These are phyloP conservation scores for Parastagonospora nodorum DNA, from an alignment of 2,329 filamentous ascomycete genomes.

Conservation along the genomic window DNA sequence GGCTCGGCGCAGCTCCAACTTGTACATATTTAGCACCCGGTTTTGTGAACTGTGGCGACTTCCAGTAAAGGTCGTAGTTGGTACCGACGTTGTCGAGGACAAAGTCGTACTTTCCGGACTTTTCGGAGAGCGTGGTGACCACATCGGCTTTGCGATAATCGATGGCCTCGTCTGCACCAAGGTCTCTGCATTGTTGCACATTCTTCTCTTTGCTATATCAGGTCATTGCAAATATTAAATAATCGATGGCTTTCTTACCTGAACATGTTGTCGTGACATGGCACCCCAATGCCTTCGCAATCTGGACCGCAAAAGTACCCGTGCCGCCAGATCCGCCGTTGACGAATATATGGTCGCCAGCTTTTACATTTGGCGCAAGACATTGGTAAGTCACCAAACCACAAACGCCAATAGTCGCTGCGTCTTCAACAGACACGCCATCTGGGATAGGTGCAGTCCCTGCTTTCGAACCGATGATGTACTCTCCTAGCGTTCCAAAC, in stretches of 20 bases:
- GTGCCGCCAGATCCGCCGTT: conserved; percentile 67
- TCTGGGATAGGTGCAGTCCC: conserved; percentile 23
- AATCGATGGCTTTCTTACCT: conserved; percentile 12
- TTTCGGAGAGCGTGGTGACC: conserved; percentile 50
- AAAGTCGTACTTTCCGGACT: conserved; percentile 55
- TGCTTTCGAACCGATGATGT: conserved; percentile 21
- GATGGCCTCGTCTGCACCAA: conserved; percentile 67
- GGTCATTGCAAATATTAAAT: neutral
- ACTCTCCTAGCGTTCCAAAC: conserved; percentile 25
- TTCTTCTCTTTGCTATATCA: conserved; percentile 50
- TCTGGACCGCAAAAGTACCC: conserved; percentile 65
- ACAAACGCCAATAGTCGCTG: conserved; percentile 25
- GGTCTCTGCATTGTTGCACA: conserved; percentile 56
- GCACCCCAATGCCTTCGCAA: conserved; percentile 64
- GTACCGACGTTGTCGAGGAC: conserved; percentile 62
- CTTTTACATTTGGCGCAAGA: conserved; percentile 25
- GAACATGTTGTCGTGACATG: conserved; percentile 64
- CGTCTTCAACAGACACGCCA: conserved; percentile 13
- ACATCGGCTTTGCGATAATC: conserved; percentile 61
- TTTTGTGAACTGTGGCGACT: conserved; percentile 20
- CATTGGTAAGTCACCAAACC: conserved; percentile 28
- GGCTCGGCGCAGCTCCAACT: conserved; percentile 22
- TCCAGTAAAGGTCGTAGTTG: conserved; percentile 22
- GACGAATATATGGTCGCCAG: conserved; percentile 59
- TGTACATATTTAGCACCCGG: conserved; percentile 23